Evolutionary conservation across 176 grass and related monocot genomes (phyloP), one percentile per base, ranked within the genome.

Genomic region (Paspalum vaginatum): DNA sequence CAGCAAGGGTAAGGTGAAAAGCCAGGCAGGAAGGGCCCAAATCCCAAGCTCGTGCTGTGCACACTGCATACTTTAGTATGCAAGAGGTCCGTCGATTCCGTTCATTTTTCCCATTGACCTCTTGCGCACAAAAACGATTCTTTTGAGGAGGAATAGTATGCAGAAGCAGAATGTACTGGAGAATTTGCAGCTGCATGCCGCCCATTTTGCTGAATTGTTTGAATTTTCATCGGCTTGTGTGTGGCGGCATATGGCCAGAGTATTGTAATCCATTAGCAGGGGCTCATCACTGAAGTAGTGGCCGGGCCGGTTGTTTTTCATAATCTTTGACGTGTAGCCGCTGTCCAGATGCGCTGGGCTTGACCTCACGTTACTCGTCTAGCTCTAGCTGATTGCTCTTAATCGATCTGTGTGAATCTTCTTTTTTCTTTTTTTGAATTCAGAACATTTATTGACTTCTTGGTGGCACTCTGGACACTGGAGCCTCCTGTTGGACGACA

Each of bases 41-140:
- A 88, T 88, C 86, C 86, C 86, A 17, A 87, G 66, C 54, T 2
- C n/a, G n/a, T n/a, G n/a, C n/a, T n/a, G n/a, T n/a, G n/a, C n/a
- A n/a, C n/a, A n/a, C n/a, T n/a, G n/a, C n/a, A n/a, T n/a, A n/a
- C n/a, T n/a, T n/a, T n/a, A n/a, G n/a, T n/a, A n/a, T n/a, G n/a
- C n/a, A n/a, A n/a, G n/a, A n/a, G n/a, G n/a, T n/a, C n/a, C n/a
- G n/a, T n/a, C n/a, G n/a, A n/a, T n/a, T n/a, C n/a, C n/a, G n/a
- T n/a, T n/a, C n/a, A n/a, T 77, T 81, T 87, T 87, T 76, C 85
- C 64, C 47, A 15, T 87, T 88, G 74, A 72, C 80, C 40, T 78
- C 74, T 83, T 78, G 42, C 56, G 78, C 27, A 8, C 37, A 65
- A 32, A 5, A 9, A 8, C 6, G 24, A 80, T 56, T 78, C 85